These are phyloP conservation scores for Dorcoceras hygrometricum DNA, from an alignment of 257 asterid genomes.

Conservation along the genomic window DNA sequence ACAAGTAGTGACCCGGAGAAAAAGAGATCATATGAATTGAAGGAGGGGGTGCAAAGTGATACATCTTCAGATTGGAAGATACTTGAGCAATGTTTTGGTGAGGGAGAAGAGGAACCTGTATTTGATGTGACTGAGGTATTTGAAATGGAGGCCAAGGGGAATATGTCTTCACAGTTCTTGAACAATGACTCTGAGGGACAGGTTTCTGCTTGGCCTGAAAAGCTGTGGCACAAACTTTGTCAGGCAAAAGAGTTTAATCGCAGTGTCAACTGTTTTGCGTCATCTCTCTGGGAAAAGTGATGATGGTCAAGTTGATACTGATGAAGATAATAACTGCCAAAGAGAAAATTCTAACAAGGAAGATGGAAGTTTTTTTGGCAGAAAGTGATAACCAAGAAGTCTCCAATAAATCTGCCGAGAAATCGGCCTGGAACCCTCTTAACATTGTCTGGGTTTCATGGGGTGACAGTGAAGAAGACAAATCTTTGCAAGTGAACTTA, in stretches of 20 bases:
- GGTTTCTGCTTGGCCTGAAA: conserved; percentile 73
- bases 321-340: conserved; percentile 32
- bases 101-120: conserved; percentile 62
- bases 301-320: conserved; percentile 43
- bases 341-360: conserved; percentile 21
- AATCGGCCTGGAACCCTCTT: conserved; percentile 65
- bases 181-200: conserved; percentile 42
- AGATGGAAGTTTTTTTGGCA: conserved; percentile 26
- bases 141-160: conserved; percentile 41
- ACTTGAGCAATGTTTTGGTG: conserved; percentile 32
- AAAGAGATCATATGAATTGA: conserved; percentile 18
- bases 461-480: conserved; percentile 42
- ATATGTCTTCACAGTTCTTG: conserved; percentile 31
- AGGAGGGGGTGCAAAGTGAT: conserved; percentile 10
- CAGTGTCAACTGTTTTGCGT: conserved; percentile 64
- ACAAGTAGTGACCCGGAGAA: conserved; percentile 28
- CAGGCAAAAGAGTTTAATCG: conserved; percentile 68
- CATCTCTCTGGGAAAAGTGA: conserved; percentile 72
- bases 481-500: conserved; percentile 28
- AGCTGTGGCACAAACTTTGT: conserved; percentile 70
- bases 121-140: conserved; percentile 72
- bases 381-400: conserved; percentile 37
- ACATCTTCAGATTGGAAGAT: conserved; percentile 28
- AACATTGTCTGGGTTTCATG: conserved; percentile 52
- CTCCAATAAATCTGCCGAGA: conserved; percentile 38